A percentile compares a stretch with the other conserved stretches of the same genome.
These are phyloP conservation scores for Lepiota brunneoincarnata DNA, from an alignment of 768 basidiomycete species.

Conservation along the genomic window DNA sequence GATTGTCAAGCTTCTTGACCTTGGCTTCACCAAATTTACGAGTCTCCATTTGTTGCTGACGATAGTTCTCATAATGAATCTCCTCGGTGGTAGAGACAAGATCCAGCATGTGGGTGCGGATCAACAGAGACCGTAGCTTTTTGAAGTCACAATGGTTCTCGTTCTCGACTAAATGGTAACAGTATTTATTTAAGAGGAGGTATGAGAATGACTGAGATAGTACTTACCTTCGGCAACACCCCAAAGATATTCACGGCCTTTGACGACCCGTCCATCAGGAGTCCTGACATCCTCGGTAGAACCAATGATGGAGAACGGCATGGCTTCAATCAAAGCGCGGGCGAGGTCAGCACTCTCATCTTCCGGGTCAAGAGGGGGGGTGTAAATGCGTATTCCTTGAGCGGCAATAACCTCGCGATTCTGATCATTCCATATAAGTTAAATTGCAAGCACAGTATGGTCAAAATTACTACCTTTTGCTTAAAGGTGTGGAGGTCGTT, in stretches of 20 bases:
- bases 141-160: constrained; percentile 99
- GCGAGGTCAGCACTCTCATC: constrained; percentile 88
- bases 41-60: constrained; percentile 99
- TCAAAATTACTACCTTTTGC: constrained; percentile 62
- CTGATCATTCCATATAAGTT: constrained; percentile 32
- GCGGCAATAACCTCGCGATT: constrained; percentile 87
- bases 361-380: constrained; percentile 87
- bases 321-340: constrained; percentile 81
- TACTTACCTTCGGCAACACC: constrained; percentile 95
- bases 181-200: background rate
- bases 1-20: constrained; percentile 98
- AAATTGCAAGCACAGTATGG: constrained; percentile 13
- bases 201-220: background rate
- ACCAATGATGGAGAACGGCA: constrained; percentile 99
- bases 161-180: constrained; percentile 74
- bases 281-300: constrained; percentile 94
- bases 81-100: constrained; percentile 96
- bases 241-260: constrained; percentile 98
- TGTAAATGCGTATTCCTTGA: constrained; percentile 94
- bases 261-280: constrained; percentile 86
- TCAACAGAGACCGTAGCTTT: constrained; percentile 91
- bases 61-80: constrained; percentile 95
- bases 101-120: constrained; percentile 98
- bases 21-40: constrained; percentile 98
- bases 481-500: constrained; percentile 91